Evolutionary conservation across 139 green algal genomes (phyloP).

Genomic region (Pseudopediastrum boryanum): DNA sequence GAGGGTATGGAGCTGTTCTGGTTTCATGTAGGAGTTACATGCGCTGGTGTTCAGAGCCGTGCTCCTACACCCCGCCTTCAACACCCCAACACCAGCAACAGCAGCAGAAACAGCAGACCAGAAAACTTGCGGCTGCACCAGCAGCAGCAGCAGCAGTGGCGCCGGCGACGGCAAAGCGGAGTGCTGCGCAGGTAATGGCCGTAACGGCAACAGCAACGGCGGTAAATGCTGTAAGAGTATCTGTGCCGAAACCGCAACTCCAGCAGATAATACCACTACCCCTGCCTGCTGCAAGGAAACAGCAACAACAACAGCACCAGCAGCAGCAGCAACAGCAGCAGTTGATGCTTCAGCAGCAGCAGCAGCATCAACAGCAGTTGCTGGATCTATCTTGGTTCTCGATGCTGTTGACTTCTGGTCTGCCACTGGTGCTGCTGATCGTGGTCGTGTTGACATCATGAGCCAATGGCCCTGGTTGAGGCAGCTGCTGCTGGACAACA

Average conservation of each 20-base stretch:
- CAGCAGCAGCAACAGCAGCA: not conserved
- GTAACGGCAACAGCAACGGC: too few relatives aligned
- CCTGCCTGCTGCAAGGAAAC: too few relatives aligned
- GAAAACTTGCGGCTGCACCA: too few relatives aligned
- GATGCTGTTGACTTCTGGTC: not conserved
- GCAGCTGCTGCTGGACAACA: not conserved
- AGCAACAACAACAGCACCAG: not conserved
- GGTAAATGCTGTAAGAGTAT: too few relatives aligned
- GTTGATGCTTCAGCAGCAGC: not conserved
- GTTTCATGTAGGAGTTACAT: not conserved
- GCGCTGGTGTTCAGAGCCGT: conserved; percentile 6
- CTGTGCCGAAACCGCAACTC: too few relatives aligned
- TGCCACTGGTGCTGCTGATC: not conserved
- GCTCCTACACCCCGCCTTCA: conserved; percentile 18
- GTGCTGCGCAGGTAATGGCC: too few relatives aligned
- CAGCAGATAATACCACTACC: too few relatives aligned
- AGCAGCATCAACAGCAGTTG: not conserved
- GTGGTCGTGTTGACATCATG: not conserved
- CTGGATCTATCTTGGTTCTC: not conserved
- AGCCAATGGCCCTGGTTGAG: not conserved
- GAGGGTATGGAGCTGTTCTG: too few relatives aligned
- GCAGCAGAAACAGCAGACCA: too few relatives aligned
- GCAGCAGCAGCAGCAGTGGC: too few relatives aligned
- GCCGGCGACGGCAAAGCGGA: too few relatives aligned
- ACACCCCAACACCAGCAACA: not conserved